phyloP scores from a whole-genome alignment of 2,329 filamentous ascomycete species.

The Fusarium sp. region DNA sequence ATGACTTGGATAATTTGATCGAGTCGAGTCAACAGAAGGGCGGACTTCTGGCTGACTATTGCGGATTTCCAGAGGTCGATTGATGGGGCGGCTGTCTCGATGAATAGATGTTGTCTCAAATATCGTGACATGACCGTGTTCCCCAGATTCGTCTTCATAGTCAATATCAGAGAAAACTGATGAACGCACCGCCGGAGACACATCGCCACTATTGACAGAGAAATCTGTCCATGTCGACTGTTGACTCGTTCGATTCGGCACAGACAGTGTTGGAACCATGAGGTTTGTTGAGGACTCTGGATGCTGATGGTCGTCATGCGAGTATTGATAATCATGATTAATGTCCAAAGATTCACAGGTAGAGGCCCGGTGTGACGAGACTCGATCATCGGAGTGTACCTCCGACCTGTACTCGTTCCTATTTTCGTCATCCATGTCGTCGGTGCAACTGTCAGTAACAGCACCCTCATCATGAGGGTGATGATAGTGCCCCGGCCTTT shows the following conservation, averaged over 20 bases:
- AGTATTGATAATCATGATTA: conserved; percentile 51
- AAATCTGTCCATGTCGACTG: conserved; percentile 74
- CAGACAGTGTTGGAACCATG: conserved; percentile 62
- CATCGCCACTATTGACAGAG: conserved; percentile 68
- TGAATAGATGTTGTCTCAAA: conserved; percentile 52
- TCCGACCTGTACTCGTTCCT: conserved; percentile 50
- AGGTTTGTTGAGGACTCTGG: conserved; percentile 62
- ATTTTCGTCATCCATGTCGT: conserved; percentile 55
- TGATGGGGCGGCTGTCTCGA: conserved; percentile 44
- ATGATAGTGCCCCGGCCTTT: conserved; percentile 43
- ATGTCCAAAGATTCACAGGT: conserved; percentile 60
- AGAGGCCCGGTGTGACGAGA: conserved; percentile 57
- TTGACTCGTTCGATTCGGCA: conserved; percentile 66
- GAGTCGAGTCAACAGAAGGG: conserved; percentile 48
- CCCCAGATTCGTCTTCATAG: conserved; percentile 48
- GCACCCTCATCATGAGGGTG: conserved; percentile 53
- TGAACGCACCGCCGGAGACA: conserved; percentile 52
- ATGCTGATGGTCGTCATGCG: conserved; percentile 47
- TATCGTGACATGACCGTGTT: conserved; percentile 54
- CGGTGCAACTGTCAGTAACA: conserved; percentile 56
- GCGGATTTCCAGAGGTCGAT: conserved; percentile 42
- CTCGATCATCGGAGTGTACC: conserved; percentile 49
- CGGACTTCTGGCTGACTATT: conserved; percentile 44
- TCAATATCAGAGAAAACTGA: conserved; percentile 50
- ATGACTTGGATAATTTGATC: conserved; percentile 53